Evolutionary conservation across 169 alveolate genomes (phyloP).

Genomic region (Pseudocohnilembus persalinus): DNA sequence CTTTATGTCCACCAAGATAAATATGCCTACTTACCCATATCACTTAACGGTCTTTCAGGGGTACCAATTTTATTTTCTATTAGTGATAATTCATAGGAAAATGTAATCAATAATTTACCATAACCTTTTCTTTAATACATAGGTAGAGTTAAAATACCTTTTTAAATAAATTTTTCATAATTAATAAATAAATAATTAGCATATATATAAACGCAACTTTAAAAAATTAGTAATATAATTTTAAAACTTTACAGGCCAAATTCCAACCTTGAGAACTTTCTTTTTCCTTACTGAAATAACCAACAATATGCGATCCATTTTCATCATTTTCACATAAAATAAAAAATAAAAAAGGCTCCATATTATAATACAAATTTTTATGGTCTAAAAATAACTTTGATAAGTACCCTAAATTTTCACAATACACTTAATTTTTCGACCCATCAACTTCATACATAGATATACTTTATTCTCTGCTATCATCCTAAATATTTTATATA

Average conservation of each 20-base stretch:
- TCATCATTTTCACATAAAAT: constrained; percentile 93
- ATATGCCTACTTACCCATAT: constrained; percentile 96
- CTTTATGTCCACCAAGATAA: constrained; percentile 95
- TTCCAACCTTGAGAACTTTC: constrained; percentile 48
- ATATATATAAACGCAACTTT: too few species aligned
- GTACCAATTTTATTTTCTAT: constrained; percentile 95
- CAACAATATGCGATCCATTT: constrained; percentile 88
- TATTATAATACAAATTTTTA: constrained; percentile 90
- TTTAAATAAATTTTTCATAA: too few species aligned
- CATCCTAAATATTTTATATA: background rate
- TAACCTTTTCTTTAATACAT: constrained; percentile 88
- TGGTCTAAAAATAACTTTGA: constrained; percentile 97
- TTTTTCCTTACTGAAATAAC: constrained; percentile 88
- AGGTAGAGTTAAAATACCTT: constrained; percentile 85
- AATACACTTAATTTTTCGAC: constrained; percentile 88
- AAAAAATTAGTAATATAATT: too few species aligned
- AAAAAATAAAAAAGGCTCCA: constrained; percentile 92
- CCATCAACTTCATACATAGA: constrained; percentile 96
- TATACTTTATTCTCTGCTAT: constrained; percentile 9
- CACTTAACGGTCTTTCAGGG: constrained; percentile 98
- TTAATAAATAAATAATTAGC: too few species aligned
- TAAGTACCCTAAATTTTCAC: constrained; percentile 96
- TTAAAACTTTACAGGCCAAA: constrained; percentile 14
- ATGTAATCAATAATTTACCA: constrained; percentile 87
- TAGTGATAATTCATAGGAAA: constrained; percentile 91